phyloP scores from a whole-genome alignment of 805 yeast genomes.

The Spathaspora arborariae region DNA sequence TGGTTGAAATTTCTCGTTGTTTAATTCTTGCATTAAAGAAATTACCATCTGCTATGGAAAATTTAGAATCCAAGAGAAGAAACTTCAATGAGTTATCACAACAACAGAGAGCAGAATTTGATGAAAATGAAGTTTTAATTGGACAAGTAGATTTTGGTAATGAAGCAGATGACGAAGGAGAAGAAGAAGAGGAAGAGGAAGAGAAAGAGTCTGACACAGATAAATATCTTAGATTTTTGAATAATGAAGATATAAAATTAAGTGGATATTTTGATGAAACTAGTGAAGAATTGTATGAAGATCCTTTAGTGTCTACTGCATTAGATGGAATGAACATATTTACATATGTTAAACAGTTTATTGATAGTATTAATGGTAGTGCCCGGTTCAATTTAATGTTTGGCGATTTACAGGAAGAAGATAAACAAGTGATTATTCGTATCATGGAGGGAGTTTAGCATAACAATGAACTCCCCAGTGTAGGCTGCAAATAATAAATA shows the following conservation, averaged over 20 bases:
- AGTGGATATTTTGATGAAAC: slow-evolving; percentile 38
- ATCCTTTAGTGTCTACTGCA: slow-evolving; percentile 66
- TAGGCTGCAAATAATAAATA: background rate
- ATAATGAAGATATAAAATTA: slow-evolving; percentile 15
- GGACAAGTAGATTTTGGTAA: slow-evolving; percentile 6
- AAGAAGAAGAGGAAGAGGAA: slow-evolving; percentile 1
- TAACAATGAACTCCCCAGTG: background rate
- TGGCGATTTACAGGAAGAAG: slow-evolving; percentile 7
- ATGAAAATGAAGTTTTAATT: slow-evolving; percentile 1
- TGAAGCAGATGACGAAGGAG: slow-evolving; percentile 4
- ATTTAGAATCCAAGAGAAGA: slow-evolving; percentile 59
- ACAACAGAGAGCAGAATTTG: slow-evolving; percentile 6
- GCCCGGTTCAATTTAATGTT: slow-evolving; percentile 4
- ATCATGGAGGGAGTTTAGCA: slow-evolving; percentile 4
- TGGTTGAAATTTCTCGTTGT: slow-evolving; percentile 8
- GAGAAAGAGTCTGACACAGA: slow-evolving; percentile 6
- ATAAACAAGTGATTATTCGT: slow-evolving; percentile 6
- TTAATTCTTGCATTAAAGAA: slow-evolving; percentile 37
- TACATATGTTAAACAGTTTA: slow-evolving; percentile 3
- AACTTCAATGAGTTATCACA: slow-evolving; percentile 34
- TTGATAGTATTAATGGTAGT: background rate
- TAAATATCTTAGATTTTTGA: slow-evolving; percentile 20
- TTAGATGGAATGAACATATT: slow-evolving; percentile 44
- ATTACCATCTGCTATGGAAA: slow-evolving; percentile 69
- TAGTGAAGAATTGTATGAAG: slow-evolving; percentile 70